phyloP scores from a whole-genome alignment of 2,329 filamentous ascomycete species.

The Reticulascus tulasneorum region DNA sequence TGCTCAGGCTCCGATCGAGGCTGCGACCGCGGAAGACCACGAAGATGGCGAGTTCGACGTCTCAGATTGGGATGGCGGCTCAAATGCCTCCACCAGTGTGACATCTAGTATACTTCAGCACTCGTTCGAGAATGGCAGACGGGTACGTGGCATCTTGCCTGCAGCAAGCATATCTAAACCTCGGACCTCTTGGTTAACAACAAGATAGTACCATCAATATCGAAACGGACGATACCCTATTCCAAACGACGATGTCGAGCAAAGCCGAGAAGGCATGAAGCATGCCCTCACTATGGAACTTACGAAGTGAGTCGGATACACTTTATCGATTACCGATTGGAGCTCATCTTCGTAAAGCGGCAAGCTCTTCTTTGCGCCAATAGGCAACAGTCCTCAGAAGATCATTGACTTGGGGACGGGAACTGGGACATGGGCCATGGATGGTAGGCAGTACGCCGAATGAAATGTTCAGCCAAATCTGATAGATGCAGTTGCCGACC shows the following conservation, averaged over 20 bases:
- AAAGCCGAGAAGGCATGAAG: slow-evolving; percentile 34
- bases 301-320: slow-evolving; percentile 17
- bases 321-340: slow-evolving; percentile 31
- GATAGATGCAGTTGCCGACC: slow-evolving; percentile 26
- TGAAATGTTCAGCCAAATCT: slow-evolving; percentile 10
- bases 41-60: slow-evolving; percentile 1
- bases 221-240: slow-evolving; percentile 31
- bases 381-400: slow-evolving; percentile 29
- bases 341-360: slow-evolving; percentile 46
- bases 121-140: slow-evolving; percentile 26
- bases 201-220: slow-evolving; percentile 27
- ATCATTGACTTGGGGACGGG: slow-evolving; percentile 41
- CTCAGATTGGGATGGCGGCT: slow-evolving; percentile 11
- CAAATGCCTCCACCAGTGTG: slow-evolving; percentile 20
- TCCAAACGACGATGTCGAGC: slow-evolving; percentile 34
- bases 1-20: too few relatives aligned
- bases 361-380: slow-evolving; percentile 28
- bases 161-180: too few relatives aligned
- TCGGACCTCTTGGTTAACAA: too few relatives aligned
- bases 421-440: slow-evolving; percentile 41
- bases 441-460: slow-evolving; percentile 22
- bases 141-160: too few relatives aligned
- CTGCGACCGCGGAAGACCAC: slow-evolving; percentile 2
- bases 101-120: slow-evolving; percentile 27
- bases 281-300: slow-evolving; percentile 35